Percentiles rank a stretch among this genome's conserved stretches.
phyloP scores from a whole-genome alignment of 148 eudicot genomes.

The Rhododendron ovatum region DNA sequence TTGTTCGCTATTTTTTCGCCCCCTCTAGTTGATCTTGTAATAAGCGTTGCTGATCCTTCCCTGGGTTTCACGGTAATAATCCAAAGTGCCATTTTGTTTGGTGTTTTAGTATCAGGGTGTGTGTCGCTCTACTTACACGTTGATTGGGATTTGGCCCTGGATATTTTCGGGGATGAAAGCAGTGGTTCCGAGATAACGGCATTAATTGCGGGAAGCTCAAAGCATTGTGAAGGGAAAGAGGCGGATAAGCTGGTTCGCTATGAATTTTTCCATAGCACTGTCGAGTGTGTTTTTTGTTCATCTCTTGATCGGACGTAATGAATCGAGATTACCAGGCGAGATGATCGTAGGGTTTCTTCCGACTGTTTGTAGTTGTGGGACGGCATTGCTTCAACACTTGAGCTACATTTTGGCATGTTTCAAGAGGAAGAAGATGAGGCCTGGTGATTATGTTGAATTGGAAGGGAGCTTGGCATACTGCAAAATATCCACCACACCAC shows the following conservation, averaged over 20 bases:
- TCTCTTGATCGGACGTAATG: neutral
- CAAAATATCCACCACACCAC: neutral
- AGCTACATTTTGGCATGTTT: neutral
- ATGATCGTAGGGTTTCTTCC: neutral
- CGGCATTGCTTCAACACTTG: neutral
- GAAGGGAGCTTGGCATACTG: neutral
- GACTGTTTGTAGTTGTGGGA: neutral
- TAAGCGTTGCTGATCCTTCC: neutral
- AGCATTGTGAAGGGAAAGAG: neutral
- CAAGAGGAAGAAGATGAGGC: neutral
- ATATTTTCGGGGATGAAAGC: neutral
- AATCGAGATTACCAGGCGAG: neutral
- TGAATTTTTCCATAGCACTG: neutral
- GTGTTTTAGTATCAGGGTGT: neutral
- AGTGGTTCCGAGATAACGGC: too few species aligned
- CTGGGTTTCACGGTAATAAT: neutral
- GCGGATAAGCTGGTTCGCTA: neutral
- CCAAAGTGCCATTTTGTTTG: neutral
- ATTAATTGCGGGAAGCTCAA: neutral
- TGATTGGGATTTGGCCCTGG: too few species aligned
- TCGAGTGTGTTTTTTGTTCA: neutral
- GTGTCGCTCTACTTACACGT: neutral
- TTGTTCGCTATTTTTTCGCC: neutral
- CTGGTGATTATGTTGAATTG: neutral
- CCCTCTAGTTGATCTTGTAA: neutral